Percentiles rank a stretch among this genome's conserved stretches.
Evolutionary conservation across 2,329 filamentous ascomycete species (phyloP).

Genomic region (Whalleya microplaca): DNA sequence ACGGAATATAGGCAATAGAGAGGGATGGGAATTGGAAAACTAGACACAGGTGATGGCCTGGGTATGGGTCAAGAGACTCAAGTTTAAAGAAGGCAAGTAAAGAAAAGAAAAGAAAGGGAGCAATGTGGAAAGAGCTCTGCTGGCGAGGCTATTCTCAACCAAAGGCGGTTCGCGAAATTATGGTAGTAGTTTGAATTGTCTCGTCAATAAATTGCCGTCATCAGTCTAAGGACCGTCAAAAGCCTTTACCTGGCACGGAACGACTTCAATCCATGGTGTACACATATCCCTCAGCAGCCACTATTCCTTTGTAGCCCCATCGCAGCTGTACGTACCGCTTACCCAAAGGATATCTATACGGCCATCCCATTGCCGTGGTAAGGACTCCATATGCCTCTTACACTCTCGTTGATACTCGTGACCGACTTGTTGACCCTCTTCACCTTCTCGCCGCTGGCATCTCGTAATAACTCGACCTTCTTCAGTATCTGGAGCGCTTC

Average conservation of each 20-base stretch:
- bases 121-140: neutral
- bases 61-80: no score
- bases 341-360: constrained; percentile 45
- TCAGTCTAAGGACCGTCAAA: neutral
- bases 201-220: neutral
- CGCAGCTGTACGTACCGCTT: constrained; percentile 11
- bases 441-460: constrained; percentile 77
- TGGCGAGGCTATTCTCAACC: neutral
- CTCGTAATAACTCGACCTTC: constrained; percentile 75
- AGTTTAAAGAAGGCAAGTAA: no score
- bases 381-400: constrained; percentile 72
- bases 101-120: no score
- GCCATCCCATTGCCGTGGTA: constrained; percentile 65
- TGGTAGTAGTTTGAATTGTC: neutral
- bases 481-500: constrained; percentile 78
- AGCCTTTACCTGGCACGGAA: constrained; percentile 3
- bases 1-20: neutral
- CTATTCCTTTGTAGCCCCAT: neutral
- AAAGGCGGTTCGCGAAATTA: neutral
- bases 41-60: constrained; percentile 1
- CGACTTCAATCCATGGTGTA: constrained; percentile 2
- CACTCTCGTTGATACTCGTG: constrained; percentile 65
- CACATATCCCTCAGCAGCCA: neutral
- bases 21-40: neutral
- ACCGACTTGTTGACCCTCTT: constrained; percentile 66